Conservation (phyloP, 2,329 filamentous ascomycete species). For the Fusarium aywerte region DNA sequence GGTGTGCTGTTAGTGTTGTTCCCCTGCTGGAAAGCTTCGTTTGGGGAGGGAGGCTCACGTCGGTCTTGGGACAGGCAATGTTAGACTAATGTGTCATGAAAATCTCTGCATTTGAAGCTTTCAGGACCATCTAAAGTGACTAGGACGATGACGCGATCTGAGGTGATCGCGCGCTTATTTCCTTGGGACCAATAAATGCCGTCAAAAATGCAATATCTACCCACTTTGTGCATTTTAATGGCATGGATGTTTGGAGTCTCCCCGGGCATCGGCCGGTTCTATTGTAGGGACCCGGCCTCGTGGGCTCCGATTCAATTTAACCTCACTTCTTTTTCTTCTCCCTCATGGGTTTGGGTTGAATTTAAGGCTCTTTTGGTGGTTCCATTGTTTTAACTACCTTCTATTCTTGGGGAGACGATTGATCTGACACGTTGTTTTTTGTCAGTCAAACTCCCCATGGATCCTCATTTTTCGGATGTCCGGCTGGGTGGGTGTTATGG, state of each 20-base stretch:
- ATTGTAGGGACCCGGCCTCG: constrained; percentile 15
- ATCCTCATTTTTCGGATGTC: not conserved
- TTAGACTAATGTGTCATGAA: constrained; percentile 42
- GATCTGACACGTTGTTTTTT: constrained; percentile 1
- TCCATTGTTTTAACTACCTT: constrained; percentile 28
- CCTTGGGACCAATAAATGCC: constrained; percentile 20
- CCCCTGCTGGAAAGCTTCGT: not conserved
- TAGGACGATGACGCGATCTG: constrained; percentile 48
- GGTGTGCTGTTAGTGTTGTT: not conserved
- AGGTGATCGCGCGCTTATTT: constrained; percentile 41
- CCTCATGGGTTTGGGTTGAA: constrained; percentile 6
- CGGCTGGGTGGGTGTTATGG: not conserved
- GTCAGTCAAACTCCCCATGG: not conserved
- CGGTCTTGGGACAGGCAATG: constrained; percentile 2
- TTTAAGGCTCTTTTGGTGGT: constrained; percentile 3
- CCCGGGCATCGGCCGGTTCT: constrained; percentile 29
- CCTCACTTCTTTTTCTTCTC: constrained; percentile 1
- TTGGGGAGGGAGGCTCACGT: not conserved
- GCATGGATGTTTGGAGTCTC: constrained; percentile 9
- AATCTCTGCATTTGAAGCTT: constrained; percentile 26
- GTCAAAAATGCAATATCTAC: not conserved
- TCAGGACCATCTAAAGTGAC: constrained; percentile 27
- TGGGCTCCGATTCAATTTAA: constrained; percentile 16
- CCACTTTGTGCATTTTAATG: constrained; percentile 34
- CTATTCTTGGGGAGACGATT: not conserved